Evolutionary conservation across 1,284 basidiomycete species (phyloP).

Genomic region (Sutorius eximius): DNA sequence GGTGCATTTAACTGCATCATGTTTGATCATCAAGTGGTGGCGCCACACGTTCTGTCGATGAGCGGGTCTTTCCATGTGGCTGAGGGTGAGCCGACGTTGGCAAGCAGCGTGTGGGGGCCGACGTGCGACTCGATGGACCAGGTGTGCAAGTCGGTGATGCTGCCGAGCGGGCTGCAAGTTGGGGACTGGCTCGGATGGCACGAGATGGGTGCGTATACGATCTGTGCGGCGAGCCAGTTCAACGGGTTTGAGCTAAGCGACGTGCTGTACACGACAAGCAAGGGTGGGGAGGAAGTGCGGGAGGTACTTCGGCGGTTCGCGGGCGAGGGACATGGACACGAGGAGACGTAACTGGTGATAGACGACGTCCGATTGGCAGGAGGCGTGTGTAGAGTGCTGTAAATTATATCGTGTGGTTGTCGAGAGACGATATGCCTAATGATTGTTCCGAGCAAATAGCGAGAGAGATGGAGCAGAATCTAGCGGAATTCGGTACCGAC

Average conservation of each 20-base stretch:
- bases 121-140: conserved; percentile 94
- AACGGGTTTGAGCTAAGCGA: conserved; percentile 77
- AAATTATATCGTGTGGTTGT: conserved; percentile 17
- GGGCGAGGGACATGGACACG: conserved; percentile 25
- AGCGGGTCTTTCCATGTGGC: conserved; percentile 55
- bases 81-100: conserved; percentile 44
- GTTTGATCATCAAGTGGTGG: conserved; percentile 89
- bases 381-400: conserved; percentile 11
- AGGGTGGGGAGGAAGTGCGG: conserved; percentile 41
- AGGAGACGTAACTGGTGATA: conserved; percentile 2
- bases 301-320: conserved; percentile 37
- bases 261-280: conserved; percentile 63
- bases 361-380: neutral
- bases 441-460: conserved; percentile 3
- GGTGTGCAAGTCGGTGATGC: conserved; percentile 59
- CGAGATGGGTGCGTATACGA: conserved; percentile 93
- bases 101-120: conserved; percentile 68
- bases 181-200: conserved; percentile 93
- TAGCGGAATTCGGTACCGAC: conserved; percentile 26
- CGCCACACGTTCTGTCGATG: conserved; percentile 77
- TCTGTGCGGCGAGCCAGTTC: conserved; percentile 88
- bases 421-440: conserved; percentile 8
- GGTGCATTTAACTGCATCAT: conserved; percentile 98
- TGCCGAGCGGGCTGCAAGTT: conserved; percentile 68
- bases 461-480: neutral